Evolutionary conservation across 2,329 filamentous ascomycete genomes (phyloP).

Genomic region (Fusarium mundagurra): DNA sequence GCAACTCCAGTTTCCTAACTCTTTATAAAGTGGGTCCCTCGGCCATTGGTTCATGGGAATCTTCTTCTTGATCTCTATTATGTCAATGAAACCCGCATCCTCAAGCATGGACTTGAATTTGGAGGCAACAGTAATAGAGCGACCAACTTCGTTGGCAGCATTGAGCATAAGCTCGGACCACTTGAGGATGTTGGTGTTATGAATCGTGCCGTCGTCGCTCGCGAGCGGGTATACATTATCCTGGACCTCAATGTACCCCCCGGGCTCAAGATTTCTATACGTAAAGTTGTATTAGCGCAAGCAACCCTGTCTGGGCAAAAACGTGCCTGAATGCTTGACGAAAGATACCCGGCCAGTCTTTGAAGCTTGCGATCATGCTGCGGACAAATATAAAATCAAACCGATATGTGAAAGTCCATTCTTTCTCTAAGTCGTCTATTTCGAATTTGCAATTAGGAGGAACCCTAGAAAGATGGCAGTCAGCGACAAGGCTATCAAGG

Average conservation of each 20-base stretch:
- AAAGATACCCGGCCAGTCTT: not conserved
- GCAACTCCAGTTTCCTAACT: not conserved
- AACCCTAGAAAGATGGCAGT: not conserved
- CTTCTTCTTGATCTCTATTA: not conserved
- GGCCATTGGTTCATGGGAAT: not conserved
- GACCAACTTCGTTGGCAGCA: accelerated
- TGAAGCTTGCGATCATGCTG: not conserved
- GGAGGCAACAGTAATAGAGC: not conserved
- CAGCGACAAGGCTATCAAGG: not conserved
- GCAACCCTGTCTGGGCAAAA: not conserved
- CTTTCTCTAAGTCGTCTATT: not conserved
- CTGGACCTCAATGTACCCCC: not conserved
- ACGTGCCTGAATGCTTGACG: not conserved
- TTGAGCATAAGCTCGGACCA: accelerated
- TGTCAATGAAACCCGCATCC: not conserved
- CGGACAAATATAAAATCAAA: not conserved
- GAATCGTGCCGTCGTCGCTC: not conserved
- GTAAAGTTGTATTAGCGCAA: not conserved
- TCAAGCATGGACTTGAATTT: not conserved
- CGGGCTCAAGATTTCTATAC: not conserved
- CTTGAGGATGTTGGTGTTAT: accelerated
- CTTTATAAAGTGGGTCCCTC: accelerated
- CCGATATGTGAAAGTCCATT: accelerated
- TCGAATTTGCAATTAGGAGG: not conserved
- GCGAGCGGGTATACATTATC: not conserved